Percentiles rank a stretch among this genome's conserved stretches.
Conservation (phyloP, 129 eudicot species). For the Ambrosia artemisiifolia region DNA sequence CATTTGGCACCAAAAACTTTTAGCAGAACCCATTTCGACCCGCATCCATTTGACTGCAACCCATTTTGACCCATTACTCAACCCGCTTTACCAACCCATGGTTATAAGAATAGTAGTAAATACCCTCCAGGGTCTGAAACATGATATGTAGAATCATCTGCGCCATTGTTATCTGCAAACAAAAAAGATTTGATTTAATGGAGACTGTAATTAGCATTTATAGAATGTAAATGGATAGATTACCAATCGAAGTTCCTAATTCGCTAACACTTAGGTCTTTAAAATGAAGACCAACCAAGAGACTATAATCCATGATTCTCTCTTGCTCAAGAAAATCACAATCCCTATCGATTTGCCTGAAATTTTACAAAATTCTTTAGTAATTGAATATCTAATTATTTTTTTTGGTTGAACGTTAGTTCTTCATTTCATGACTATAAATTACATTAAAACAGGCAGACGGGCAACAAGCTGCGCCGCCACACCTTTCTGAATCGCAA, state of each 20-base stretch:
- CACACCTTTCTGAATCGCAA: too few species aligned
- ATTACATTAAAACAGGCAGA: too few species aligned
- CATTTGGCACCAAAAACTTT: not conserved
- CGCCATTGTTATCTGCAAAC: slow-evolving; percentile 43
- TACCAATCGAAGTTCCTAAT: slow-evolving; percentile 48
- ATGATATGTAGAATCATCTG: slow-evolving; percentile 36
- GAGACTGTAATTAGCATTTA: not conserved
- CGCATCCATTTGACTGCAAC: not conserved
- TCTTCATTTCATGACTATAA: too few species aligned
- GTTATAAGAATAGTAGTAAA: slow-evolving; percentile 12
- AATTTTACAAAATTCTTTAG: not conserved
- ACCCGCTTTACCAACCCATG: not conserved
- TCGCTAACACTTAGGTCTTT: slow-evolving; percentile 51
- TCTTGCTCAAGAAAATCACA: slow-evolving; percentile 92
- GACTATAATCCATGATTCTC: slow-evolving; percentile 93
- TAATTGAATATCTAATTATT: too few species aligned
- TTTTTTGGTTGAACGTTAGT: too few species aligned
- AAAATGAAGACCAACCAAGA: slow-evolving; percentile 85
- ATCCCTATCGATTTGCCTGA: slow-evolving; percentile 90
- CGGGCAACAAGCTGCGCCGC: too few species aligned
- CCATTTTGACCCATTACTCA: not conserved
- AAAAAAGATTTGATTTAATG: not conserved
- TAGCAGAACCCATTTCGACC: not conserved
- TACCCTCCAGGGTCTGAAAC: slow-evolving; percentile 78
- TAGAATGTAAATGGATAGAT: slow-evolving; percentile 5